Base-by-base conservation (phyloP, 805 yeast genomes). In the Kockiozyma suomiensis region DNA sequence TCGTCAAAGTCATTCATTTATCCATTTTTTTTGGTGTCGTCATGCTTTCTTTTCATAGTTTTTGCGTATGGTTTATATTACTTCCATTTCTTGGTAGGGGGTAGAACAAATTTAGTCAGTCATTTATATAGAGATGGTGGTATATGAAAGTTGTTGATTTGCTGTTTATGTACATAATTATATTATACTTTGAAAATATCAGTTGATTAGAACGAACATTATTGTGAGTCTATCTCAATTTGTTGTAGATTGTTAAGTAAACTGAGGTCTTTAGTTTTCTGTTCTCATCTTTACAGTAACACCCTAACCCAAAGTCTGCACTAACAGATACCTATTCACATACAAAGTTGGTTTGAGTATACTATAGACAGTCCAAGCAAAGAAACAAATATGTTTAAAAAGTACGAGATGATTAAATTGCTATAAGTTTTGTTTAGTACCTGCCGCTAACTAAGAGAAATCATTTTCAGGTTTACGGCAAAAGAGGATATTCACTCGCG, bases 401-500 rank as follows among this genome's bases (percentile, higher is more conserved):
- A 52, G 56, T 52, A 28, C 28, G 50, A 13, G 33, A 7, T n/a
- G 13, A 48, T 6, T 37, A 4, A 25, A 10, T 37, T 15, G 45
- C 15, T 6, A 10, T 37, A 7, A 13, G 23, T 49, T 25, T 10
- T 40, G 7, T 7, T 25, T 21, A 32, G 4, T 23, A 37, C 53
- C 6, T 1, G 26, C 33, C 15, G 38, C n/a, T 47, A 38, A 17
- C 23, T n/a, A 13, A n/a, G 15, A 7, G 21, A 3, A 15, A 23
- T 25, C n/a, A 4, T 50, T 2, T 30, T 10, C n/a, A 57, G 67
- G 41, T 57, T 58, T 35, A 45, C 46, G 76, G 81, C 90, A 32
- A 86, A 83, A 66, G 97, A 90, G 43, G 97, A 92, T 71, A 82
- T 91, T 55, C 96, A 90, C 69, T 87, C 97, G 7, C 86, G 94